Evolutionary conservation across 371 early-diverging fungal species (phyloP), one percentile per base, ranked within the genome.

Genomic region (Capillidium heterosporum): DNA sequence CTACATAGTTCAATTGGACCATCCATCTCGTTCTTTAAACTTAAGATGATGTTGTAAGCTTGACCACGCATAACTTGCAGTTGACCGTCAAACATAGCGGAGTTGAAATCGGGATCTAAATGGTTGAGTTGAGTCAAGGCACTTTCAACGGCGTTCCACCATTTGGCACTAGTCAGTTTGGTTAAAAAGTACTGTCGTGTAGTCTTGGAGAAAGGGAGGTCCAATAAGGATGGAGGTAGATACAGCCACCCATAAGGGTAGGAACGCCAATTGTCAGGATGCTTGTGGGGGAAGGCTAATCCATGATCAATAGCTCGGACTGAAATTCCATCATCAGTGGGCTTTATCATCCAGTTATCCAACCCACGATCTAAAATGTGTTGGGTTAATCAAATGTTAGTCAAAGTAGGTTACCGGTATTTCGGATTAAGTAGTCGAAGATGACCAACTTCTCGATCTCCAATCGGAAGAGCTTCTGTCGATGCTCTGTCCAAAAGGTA

Each of bases 251-350:
- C 90, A 67, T 81, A 88, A 2, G 93, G 93, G 59, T 91, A 93
- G 0, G 86, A 84, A 8, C 89, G 72, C 82, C 84, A 84, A 49
- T 81, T 70, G 66, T 93, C 88, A 0, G 93, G 93, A 63, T 93
- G 93, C 62, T 93, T 89, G 64, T 78, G 87, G 0, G 93, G 93
- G 57, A 92, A 92, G 0, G 91, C 87, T 17, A 93, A 73, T 1
- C 93, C 93, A 62, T 93, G 87, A 65, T 93, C 93, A 47, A 93
- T 93, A 21, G 88, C 90, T 0, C 89, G 88, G 17, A 90, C 67
- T 55, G 78, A 77, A n/a, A 81, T 63, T 29, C 13, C 49, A 19
- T 44, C 44, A 2, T 27, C 8, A 21, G 23, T 28, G 13, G 19
- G 7, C 19, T 74, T 76, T 43, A 92, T 77, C 89, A 92, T 87